Evolutionary conservation across 169 alveolate species (phyloP).

Genomic region (Cyclospora cayetanensis): DNA sequence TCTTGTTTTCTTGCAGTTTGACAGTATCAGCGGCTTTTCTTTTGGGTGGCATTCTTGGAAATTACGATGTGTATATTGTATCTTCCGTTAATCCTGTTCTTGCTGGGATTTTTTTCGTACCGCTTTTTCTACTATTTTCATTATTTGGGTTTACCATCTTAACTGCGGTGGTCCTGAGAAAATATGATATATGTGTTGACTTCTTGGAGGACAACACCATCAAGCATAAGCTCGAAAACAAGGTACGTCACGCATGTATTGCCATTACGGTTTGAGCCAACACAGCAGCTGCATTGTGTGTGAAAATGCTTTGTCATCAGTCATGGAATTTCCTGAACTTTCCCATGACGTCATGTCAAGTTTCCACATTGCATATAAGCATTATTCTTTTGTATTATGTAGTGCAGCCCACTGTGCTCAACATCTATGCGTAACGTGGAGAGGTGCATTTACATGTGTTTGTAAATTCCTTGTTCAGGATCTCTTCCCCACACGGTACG

Average conservation of each 20-base stretch:
- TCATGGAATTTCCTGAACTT: no score
- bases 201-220: not conserved
- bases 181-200: conserved; percentile 33
- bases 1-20: not conserved
- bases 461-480: no score
- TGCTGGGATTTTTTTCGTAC: conserved; percentile 51
- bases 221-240: not conserved
- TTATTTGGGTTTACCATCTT: conserved; percentile 44
- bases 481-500: conserved; percentile 21
- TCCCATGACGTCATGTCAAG: no score
- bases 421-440: no score
- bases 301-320: no score
- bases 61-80: conserved; percentile 19
- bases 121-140: conserved; percentile 49
- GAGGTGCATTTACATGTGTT: no score
- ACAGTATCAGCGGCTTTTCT: conserved; percentile 54
- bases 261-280: not conserved
- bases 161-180: conserved; percentile 56
- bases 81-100: not conserved
- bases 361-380: no score
- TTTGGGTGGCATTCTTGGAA: conserved; percentile 50
- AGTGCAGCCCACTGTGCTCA: no score
- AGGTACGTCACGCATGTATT: not conserved
- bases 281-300: no score
- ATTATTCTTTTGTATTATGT: no score